Conservation (phyloP, 2,329 filamentous ascomycete genomes). For the Neospermospora avenae region DNA sequence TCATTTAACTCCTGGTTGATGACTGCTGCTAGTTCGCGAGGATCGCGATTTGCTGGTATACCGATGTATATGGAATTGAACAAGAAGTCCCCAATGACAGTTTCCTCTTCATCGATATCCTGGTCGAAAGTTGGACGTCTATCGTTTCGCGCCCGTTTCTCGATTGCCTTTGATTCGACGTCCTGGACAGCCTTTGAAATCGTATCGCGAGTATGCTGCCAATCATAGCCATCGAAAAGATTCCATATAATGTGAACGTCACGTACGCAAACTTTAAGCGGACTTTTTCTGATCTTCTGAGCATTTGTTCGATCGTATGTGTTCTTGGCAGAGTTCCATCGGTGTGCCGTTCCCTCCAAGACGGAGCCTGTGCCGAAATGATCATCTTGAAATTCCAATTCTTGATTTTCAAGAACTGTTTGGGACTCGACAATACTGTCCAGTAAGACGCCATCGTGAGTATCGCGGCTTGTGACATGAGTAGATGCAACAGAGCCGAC, state of each 20-base stretch:
- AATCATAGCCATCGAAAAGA: conserved; percentile 95
- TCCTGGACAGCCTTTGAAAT: conserved; percentile 87
- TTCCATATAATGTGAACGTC: conserved; percentile 97
- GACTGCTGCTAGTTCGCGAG: conserved; percentile 72
- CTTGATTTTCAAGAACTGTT: conserved; percentile 45
- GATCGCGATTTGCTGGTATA: conserved; percentile 81
- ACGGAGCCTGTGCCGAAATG: conserved; percentile 67
- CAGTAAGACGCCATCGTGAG: conserved; percentile 45
- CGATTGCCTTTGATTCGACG: conserved; percentile 77
- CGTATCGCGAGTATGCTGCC: conserved; percentile 79
- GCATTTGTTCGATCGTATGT: conserved; percentile 66
- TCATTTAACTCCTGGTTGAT: conserved; percentile 91
- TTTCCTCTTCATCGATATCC: conserved; percentile 75
- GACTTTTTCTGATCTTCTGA: conserved; percentile 59
- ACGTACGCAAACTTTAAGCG: conserved; percentile 73
- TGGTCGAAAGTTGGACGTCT: conserved; percentile 53
- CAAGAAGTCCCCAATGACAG: conserved; percentile 87
- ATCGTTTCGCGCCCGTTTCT: conserved; percentile 62
- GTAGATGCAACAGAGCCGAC: conserved; percentile 27
- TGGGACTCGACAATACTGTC: conserved; percentile 41
- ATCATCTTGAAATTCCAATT: conserved; percentile 70
- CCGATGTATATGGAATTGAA: conserved; percentile 99
- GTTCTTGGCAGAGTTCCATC: conserved; percentile 77
- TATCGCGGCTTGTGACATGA: conserved; percentile 37
- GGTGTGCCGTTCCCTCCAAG: conserved; percentile 64